Evolutionary conservation across 192 early-diverging fungal species (phyloP).

Genomic region (Hyaloraphidium curvatum): DNA sequence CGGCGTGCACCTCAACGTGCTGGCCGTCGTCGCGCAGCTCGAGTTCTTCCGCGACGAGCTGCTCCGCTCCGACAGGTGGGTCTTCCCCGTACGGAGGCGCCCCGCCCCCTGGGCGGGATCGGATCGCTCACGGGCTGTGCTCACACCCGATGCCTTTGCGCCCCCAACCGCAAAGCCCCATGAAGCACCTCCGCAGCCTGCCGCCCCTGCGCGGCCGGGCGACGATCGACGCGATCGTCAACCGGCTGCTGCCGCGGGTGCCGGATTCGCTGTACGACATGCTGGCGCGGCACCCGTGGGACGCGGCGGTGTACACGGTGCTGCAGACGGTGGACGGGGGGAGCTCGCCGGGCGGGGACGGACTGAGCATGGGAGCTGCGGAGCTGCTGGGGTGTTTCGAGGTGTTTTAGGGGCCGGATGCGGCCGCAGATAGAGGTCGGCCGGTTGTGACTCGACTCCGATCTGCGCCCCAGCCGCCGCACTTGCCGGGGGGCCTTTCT

Average conservation of each 20-base stretch:
- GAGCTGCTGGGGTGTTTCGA: too few relatives aligned
- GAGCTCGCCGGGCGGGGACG: too few relatives aligned
- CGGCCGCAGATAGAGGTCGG: too few relatives aligned
- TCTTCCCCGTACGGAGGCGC: neutral
- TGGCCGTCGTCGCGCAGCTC: conserved; percentile 73
- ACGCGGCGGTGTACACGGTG: neutral
- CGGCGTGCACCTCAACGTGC: conserved; percentile 81
- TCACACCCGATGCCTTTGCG: neutral
- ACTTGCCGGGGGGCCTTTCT: too few relatives aligned
- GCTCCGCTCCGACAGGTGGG: conserved; percentile 10
- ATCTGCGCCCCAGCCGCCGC: too few relatives aligned
- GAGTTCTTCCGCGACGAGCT: conserved; percentile 55
- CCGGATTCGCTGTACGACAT: neutral
- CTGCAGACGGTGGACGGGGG: too few relatives aligned
- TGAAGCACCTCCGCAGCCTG: neutral
- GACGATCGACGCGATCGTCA: neutral
- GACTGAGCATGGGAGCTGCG: too few relatives aligned
- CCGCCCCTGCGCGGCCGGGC: neutral
- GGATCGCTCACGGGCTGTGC: neutral
- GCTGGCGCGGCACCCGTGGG: neutral
- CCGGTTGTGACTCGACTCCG: too few relatives aligned
- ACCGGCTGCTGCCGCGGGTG: neutral
- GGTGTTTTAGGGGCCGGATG: too few relatives aligned
- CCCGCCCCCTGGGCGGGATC: too few relatives aligned
- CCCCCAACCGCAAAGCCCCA: neutral